Evolutionary conservation across 2,329 filamentous ascomycete species (phyloP).

Genomic region (Arthrobotrys megalospora): DNA sequence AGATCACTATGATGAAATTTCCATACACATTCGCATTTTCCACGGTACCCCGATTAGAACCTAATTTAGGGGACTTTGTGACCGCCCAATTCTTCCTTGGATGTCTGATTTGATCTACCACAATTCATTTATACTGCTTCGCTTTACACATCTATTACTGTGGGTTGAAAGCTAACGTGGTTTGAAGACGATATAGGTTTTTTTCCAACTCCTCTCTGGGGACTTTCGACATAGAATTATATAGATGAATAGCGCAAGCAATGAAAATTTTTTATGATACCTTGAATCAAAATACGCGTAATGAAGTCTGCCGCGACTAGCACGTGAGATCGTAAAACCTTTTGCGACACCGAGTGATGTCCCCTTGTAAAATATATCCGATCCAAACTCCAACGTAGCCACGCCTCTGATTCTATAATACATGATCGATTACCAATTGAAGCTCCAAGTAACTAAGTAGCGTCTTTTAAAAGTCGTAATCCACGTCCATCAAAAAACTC

Average conservation of each 20-base stretch:
- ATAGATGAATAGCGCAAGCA: slow-evolving; percentile 2
- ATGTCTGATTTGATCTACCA: slow-evolving; percentile 63
- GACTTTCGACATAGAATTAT: neutral
- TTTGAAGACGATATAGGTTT: slow-evolving; percentile 28
- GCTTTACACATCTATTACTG: neutral
- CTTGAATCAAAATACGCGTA: neutral
- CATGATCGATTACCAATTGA: neutral
- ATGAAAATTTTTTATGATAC: neutral
- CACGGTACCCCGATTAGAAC: slow-evolving; percentile 64
- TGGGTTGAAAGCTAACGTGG: slow-evolving; percentile 35
- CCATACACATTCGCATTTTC: slow-evolving; percentile 65
- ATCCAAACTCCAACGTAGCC: slow-evolving; percentile 21
- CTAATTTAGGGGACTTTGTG: slow-evolving; percentile 63
- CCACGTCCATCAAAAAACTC: slow-evolving; percentile 69
- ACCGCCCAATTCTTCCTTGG: slow-evolving; percentile 65
- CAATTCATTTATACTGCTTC: slow-evolving; percentile 47
- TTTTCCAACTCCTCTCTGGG: neutral
- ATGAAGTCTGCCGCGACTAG: neutral
- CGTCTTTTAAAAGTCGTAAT: slow-evolving; percentile 47
- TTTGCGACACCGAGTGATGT: neutral
- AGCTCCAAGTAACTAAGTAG: neutral
- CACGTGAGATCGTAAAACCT: slow-evolving; percentile 27
- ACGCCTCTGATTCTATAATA: slow-evolving; percentile 10
- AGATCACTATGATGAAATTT: slow-evolving; percentile 63
- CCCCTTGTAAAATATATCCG: slow-evolving; percentile 9